Evolutionary conservation across 129 eudicot species (phyloP), one percentile per base, ranked within the genome.

Genomic region (Flaveria bidentis): DNA sequence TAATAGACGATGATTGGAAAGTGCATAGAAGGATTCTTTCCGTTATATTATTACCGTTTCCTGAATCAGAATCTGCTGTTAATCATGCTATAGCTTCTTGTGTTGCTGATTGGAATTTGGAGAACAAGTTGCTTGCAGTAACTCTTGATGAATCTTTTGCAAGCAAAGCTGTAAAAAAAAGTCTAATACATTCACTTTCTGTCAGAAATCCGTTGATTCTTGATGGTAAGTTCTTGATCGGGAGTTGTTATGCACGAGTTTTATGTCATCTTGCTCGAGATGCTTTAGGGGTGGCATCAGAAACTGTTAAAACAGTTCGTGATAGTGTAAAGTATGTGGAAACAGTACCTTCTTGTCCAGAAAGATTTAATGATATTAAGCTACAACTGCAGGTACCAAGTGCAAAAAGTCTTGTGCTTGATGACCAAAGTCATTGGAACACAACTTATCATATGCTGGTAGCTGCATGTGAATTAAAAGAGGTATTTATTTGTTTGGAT

Each of bases 381-480:
- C 63, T 82, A 61, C 88, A 84, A 77, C 97, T 93, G 74, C 91
- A 85, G 77, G 96, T 87, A 13, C 96, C 92, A 2, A 87, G 88
- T 69, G 58, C 88, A 42, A 87, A 84, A 85, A 83, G 36, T 76
- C 82, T 94, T 7, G 53, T 78, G 58, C 81, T 89, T 53, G 99
- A 91, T 71, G 89, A 91, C 82, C 84, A 73, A 69, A 83, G 63
- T 0, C 86, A 76, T 41, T 94, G 99, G 99, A 82, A 91, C 80
- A 85, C 93, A 1, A 94, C 99, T 23, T 94, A 86, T 81, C 81
- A 84, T 56, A 94, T 94, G 99, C 65, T 94, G 80, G 72, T 83
- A 42, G 84, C 99, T 77, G 99, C 97, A 3, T 84, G 74, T 41
- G 93, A 91, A 60, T 67, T 91, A n/a, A 91, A 86, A 73, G 92